Conservation (phyloP, 805 yeast species). For the Barnettozyma sp. region DNA sequence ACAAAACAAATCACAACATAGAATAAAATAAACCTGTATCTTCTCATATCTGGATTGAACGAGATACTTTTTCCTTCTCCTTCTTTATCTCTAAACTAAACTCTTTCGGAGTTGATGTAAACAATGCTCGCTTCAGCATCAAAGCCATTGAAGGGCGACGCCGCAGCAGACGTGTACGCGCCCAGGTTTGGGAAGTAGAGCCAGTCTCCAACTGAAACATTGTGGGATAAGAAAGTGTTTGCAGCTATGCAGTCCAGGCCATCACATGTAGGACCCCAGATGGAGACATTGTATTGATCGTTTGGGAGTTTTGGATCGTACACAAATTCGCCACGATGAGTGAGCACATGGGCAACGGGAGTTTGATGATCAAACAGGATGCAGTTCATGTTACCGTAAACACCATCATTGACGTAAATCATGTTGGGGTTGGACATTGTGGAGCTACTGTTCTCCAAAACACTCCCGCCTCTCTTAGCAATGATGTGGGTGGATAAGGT, state of each 20-base stretch:
- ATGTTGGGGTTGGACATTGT: slow-evolving; percentile 41
- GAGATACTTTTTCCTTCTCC: too few species aligned
- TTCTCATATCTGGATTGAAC: too few species aligned
- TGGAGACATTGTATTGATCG: slow-evolving; percentile 42
- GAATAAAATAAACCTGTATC: too few species aligned
- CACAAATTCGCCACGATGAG: slow-evolving; percentile 42
- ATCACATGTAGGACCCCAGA: slow-evolving; percentile 99
- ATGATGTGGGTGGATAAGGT: slow-evolving; percentile 79
- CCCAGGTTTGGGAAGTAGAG: slow-evolving; percentile 76
- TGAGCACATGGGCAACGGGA: slow-evolving; percentile 63
- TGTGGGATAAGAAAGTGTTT: slow-evolving; percentile 45
- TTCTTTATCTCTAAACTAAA: neutral
- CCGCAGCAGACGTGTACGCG: slow-evolving; percentile 88
- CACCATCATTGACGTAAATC: slow-evolving; percentile 91
- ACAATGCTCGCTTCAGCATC: slow-evolving; percentile 50
- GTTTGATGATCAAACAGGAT: slow-evolving; percentile 86
- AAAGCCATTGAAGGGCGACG: slow-evolving; percentile 92
- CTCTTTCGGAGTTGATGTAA: slow-evolving; percentile 46
- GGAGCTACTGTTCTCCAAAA: slow-evolving; percentile 20
- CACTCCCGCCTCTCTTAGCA: slow-evolving; percentile 60
- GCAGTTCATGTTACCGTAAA: slow-evolving; percentile 93
- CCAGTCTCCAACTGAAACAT: slow-evolving; percentile 87
- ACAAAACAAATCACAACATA: too few species aligned
- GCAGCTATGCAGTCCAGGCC: slow-evolving; percentile 80
- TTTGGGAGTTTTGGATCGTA: slow-evolving; percentile 26